Base-by-base conservation (phyloP, 2,329 filamentous ascomycete genomes). In the Nemania sp. region DNA sequence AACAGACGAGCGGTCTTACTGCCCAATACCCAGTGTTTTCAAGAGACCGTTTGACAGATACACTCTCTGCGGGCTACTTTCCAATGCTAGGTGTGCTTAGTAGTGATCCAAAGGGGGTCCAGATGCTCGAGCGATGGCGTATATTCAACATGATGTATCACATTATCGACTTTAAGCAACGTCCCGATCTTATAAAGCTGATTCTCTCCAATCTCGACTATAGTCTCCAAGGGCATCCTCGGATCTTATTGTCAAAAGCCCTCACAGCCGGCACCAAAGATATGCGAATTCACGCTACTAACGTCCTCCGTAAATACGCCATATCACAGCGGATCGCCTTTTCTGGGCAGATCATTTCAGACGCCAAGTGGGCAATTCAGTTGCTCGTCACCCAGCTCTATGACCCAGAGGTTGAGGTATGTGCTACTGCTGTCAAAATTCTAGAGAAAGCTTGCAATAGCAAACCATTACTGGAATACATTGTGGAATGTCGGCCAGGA, bases 121-220 rank as follows among this genome's bases (percentile, higher is more conserved):
- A 92, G 69, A 95, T 99, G 82, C 88, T 99, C 77, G 95, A 98
- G 78, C 87, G 93, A 74, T 98, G 96, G 95, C 93, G 94, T 74
- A 97, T 99, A 86, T 94, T 98, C 82, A 98, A 98, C 80, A 99
- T 99, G 93, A 97, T 98, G 86, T 99, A 99, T 78, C 96, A 98
- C 80, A 97, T 99, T 69, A 88, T 98, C 66, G 95, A 98, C 76
- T 85, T 97, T 52, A 93, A 92, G 74, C 92, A 96, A 79, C 91
- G 96, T 2, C 93, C 95, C 53, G 96, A 99, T 78, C 84, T 99
- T 67, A 93, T 98, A 77, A 93, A 94, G 77, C 86, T 95, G 10
- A 86, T 99, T 35, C 86, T 99, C 8, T 91, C 92, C 56, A 96
- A 94, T 75, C 94, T 99, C 80, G 95, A 99, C 80, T 99, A 97